Evolutionary conservation across 2,329 filamentous ascomycete species (phyloP).

Genomic region (Grosmannia serpens): DNA sequence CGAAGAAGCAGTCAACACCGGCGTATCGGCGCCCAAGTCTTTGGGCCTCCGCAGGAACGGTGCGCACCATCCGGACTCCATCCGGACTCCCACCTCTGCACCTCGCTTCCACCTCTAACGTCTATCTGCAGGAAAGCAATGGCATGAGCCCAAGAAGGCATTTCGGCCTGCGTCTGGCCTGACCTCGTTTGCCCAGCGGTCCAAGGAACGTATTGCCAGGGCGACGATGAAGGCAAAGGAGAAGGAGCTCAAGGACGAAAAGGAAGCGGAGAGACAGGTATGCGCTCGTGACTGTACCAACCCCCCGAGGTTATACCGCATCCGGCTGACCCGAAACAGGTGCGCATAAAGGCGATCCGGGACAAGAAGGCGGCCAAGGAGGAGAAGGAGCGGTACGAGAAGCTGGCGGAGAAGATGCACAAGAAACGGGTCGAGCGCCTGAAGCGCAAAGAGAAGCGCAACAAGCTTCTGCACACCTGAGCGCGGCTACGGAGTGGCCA

Average conservation of each 20-base stretch:
- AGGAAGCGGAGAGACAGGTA: conserved; percentile 79
- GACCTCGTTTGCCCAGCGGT: conserved; percentile 66
- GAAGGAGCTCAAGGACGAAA: conserved; percentile 92
- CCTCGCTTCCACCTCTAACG: neutral
- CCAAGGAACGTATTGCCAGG: conserved; percentile 56
- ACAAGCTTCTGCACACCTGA: conserved; percentile 65
- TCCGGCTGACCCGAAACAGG: conserved; percentile 31
- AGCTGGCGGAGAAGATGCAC: conserved; percentile 97
- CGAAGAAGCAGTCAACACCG: conserved; percentile 21
- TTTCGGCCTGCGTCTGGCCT: conserved; percentile 75
- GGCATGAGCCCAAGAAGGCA: conserved; percentile 72
- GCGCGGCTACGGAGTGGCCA: neutral
- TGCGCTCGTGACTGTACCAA: conserved; percentile 12
- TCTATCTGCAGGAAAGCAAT: conserved; percentile 67
- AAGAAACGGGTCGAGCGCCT: conserved; percentile 84
- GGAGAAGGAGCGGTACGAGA: conserved; percentile 84
- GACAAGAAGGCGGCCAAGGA: conserved; percentile 82
- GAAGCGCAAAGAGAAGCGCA: conserved; percentile 94
- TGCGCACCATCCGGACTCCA: neutral
- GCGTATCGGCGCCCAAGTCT: conserved; percentile 24
- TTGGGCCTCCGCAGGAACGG: conserved; percentile 61
- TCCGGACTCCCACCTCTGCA: neutral
- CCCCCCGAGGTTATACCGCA: neutral
- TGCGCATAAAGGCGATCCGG: conserved; percentile 66
- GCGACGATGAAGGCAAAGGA: conserved; percentile 83